Conservation (phyloP, 305 asterid species). For the Galium porrigens region DNA sequence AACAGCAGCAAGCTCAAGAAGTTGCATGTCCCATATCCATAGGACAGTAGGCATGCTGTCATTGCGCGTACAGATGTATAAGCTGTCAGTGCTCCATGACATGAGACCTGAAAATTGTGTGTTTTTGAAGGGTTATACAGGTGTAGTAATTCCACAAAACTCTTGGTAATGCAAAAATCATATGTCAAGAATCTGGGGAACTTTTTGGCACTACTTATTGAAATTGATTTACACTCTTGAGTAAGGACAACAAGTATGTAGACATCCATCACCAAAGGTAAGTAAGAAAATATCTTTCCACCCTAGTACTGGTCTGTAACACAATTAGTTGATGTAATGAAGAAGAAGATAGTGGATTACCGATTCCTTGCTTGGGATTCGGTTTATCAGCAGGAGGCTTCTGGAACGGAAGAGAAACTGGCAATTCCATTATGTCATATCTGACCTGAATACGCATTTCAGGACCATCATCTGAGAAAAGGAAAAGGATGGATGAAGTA, state of each 20-base stretch:
- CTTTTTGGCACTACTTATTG: not conserved
- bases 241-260: not conserved
- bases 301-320: not conserved
- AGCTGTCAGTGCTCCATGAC: slow-evolving; percentile 91
- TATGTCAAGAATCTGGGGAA: not conserved
- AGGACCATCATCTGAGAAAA: slow-evolving; percentile 37
- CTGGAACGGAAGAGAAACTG: slow-evolving; percentile 66
- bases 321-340: not conserved
- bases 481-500: not conserved
- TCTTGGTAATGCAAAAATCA: not conserved
- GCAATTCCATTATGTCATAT: slow-evolving; percentile 75
- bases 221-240: not conserved
- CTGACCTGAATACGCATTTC: slow-evolving; percentile 56
- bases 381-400: slow-evolving; percentile 92
- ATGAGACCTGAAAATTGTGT: slow-evolving; percentile 42
- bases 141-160: not conserved
- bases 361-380: slow-evolving; percentile 90
- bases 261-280: not conserved
- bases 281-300: not conserved
- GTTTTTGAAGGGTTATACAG: not conserved
- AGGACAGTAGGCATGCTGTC: slow-evolving; percentile 91
- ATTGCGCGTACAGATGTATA: slow-evolving; percentile 70
- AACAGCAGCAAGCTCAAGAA: slow-evolving; percentile 75
- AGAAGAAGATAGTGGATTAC: slow-evolving; percentile 29
- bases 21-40: slow-evolving; percentile 97